Base-by-base conservation (phyloP, 805 yeast genomes). In the Metschnikowia arizonensis region DNA sequence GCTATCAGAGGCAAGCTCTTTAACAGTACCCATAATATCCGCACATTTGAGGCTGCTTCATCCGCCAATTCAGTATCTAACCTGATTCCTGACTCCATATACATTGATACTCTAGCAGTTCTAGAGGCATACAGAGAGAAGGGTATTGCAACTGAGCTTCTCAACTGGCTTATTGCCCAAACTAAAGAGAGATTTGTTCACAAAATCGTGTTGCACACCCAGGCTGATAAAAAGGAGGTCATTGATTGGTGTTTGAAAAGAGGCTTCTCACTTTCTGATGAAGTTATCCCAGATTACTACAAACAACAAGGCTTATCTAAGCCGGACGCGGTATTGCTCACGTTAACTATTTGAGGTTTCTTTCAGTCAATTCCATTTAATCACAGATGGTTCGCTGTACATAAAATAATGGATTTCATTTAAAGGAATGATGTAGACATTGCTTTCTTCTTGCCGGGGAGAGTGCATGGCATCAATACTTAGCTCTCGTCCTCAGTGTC, bases 91-190 rank as follows among this genome's bases (percentile, higher is more conserved):
- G 73, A 75, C 40, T 72, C 77, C 10, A 72, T 84, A 1, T 83
- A 84, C 59, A 74, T 85, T 26, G 85, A 84, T 60, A 71, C 82
- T 0, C 58, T 85, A 25, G 88, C 83, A 0, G 91, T 88, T 5
- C 64, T 88, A 48, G 69, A 77, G 36, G 74, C 81, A 1, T 88
- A 88, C 63, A 67, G 83, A 50, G 62, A 72, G 12, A 67, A 72
- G 50, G 85, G 87, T 0, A 74, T 87, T 30, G 96, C 89, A 17
- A 58, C 65, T 11, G 66, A 72, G 55, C 70, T 88, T 34, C 64
- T 88, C 38, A 69, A 76, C 2, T 81, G 73, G 63, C 63, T 85
- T 14, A 74, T 79, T 25, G 76, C 77, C 26, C 72, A 79, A 45
- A 80, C 89, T 3, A 75, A 75, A 51, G 66, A 63, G 48, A 66